Evolutionary conservation across 768 basidiomycete species (phyloP).

Genomic region (Russula foetens): DNA sequence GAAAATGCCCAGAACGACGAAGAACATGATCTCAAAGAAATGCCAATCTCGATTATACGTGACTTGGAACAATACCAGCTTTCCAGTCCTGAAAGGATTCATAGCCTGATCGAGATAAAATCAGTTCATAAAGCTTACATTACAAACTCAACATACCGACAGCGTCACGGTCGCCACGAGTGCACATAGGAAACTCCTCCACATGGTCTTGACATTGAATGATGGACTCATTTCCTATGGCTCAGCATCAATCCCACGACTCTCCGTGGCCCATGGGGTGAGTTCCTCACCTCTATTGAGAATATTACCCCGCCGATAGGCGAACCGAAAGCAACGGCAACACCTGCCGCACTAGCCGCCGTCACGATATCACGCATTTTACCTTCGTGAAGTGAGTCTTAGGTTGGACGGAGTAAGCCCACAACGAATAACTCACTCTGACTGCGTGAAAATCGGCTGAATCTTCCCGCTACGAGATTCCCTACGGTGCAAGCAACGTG

Average conservation of each 20-base stretch:
- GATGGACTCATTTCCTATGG: slow-evolving; percentile 94
- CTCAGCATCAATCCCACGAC: not conserved
- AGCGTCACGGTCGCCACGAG: slow-evolving; percentile 94
- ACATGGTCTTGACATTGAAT: slow-evolving; percentile 98
- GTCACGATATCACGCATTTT: slow-evolving; percentile 89
- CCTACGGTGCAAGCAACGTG: slow-evolving; percentile 96
- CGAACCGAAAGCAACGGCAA: slow-evolving; percentile 96
- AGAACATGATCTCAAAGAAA: slow-evolving; percentile 97
- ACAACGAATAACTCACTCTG: slow-evolving; percentile 50
- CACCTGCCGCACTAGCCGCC: slow-evolving; percentile 94
- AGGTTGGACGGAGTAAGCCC: not conserved
- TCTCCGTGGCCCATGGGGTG: not conserved
- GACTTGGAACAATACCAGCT: slow-evolving; percentile 96
- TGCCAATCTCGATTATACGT: slow-evolving; percentile 98
- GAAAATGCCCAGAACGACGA: slow-evolving; percentile 90
- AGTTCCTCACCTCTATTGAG: slow-evolving; percentile 76
- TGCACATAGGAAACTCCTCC: slow-evolving; percentile 96
- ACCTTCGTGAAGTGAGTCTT: slow-evolving; percentile 32
- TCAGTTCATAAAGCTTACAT: not conserved
- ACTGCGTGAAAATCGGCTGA: slow-evolving; percentile 75
- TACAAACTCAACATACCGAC: slow-evolving; percentile 51
- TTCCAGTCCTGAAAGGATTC: slow-evolving; percentile 97
- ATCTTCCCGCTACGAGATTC: slow-evolving; percentile 78
- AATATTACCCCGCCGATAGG: slow-evolving; percentile 98
- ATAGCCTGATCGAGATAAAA: slow-evolving; percentile 53